Evolutionary conservation across 1,284 basidiomycete species (phyloP), one percentile per base, ranked within the genome.

Genomic region (Violaceomyces palustris): DNA sequence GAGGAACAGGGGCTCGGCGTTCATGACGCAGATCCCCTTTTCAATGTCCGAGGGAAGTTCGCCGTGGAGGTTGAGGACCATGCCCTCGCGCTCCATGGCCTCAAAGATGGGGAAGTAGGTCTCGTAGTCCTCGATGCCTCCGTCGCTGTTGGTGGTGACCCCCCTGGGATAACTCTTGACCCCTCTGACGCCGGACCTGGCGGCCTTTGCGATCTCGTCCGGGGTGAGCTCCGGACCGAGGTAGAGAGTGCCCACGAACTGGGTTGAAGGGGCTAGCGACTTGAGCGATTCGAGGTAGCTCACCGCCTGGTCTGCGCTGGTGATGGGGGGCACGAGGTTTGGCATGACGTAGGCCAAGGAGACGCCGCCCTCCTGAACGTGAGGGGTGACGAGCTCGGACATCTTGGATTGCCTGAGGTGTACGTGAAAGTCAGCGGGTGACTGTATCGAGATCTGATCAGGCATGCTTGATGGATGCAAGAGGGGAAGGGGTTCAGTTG

Each of bases 121-220:
- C 61, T 88, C 88, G 69, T 98, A 98, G 31, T 89, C 89, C 74
- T 98, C 93, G 63, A 98, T 96, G 9, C 94, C 94, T 30, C 87
- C 84, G 52, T 92, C 89, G 26, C 89, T 94, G 76, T 97, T 96
- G 39, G 94, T 99, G 8, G 94, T 99, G 2, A 99, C 94, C 11
- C 94, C 94, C 56, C 89, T 81, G 35, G 94, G 94, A 74, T 98
- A 99, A 19, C 87, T 91, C 77, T 98, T 98, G 64, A 98, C 90
- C 29, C 94, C 92, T 46, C 50, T 45, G 29, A 63, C 50, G 21
- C 56, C 50, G 14, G 45, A 43, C 38, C 36, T 27, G 7, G 44
- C 46, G 4, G 94, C 94, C 73, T 87, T 91, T 57, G 80, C 80
- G 62, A 98, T 87, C 72, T 97, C 90, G 17, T 86, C 85, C 1